These are phyloP conservation scores for Massariosphaeria phaeospora DNA, from an alignment of 495 filamentous ascomycete genomes.

Conservation along the genomic window DNA sequence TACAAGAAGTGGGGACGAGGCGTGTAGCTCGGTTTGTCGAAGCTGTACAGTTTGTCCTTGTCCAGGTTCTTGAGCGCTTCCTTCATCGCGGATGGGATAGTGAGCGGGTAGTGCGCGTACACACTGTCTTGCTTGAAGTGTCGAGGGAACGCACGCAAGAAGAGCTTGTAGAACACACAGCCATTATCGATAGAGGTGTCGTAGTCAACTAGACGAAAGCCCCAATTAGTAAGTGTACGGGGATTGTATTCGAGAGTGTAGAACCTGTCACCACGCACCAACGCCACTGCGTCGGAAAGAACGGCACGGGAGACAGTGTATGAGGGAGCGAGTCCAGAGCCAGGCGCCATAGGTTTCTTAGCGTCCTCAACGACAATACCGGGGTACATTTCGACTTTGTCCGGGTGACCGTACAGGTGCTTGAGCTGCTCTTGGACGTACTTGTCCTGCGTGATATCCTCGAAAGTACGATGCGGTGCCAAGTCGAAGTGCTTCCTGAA, in stretches of 20 bases:
- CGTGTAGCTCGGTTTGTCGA: slow-evolving; percentile 43
- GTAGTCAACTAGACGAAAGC: slow-evolving; percentile 50
- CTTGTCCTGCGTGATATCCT: slow-evolving; percentile 77
- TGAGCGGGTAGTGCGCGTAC: slow-evolving; percentile 58
- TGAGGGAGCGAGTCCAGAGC: slow-evolving; percentile 73
- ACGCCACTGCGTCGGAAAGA: slow-evolving; percentile 75
- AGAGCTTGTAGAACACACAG: slow-evolving; percentile 57
- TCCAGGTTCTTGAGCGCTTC: slow-evolving; percentile 48
- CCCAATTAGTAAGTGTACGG: slow-evolving; percentile 77
- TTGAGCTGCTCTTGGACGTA: slow-evolving; percentile 66
- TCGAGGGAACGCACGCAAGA: slow-evolving; percentile 56
- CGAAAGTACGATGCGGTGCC: slow-evolving; percentile 68
- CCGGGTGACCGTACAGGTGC: slow-evolving; percentile 72
- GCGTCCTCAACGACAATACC: slow-evolving; percentile 77
- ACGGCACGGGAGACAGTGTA: slow-evolving; percentile 81
- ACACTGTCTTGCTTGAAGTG: slow-evolving; percentile 54
- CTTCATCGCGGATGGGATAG: slow-evolving; percentile 51
- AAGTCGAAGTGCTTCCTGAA: slow-evolving; percentile 78
- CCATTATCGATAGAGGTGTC: slow-evolving; percentile 52
- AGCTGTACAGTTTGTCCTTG: slow-evolving; percentile 49
- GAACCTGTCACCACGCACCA: slow-evolving; percentile 85
- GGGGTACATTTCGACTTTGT: slow-evolving; percentile 77
- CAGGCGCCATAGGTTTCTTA: slow-evolving; percentile 67
- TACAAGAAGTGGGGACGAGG: slow-evolving; percentile 43
- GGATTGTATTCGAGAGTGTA: slow-evolving; percentile 71